Base-by-base conservation (phyloP, 306 rosid genomes). In the Vigna angularis region DNA sequence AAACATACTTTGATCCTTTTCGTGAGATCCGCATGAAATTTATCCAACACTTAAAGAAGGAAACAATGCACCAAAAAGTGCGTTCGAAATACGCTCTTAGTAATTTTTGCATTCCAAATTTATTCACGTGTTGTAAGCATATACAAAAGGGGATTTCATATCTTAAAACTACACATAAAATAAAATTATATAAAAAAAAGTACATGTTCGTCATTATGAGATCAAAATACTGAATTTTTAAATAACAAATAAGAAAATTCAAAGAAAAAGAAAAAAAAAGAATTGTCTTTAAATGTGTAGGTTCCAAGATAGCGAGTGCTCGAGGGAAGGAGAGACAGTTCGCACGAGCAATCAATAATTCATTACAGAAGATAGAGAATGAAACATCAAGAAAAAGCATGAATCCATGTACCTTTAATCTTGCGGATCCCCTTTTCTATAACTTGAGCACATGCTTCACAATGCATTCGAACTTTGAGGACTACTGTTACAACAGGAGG, bases 361-460 rank as follows among this genome's bases (percentile, higher is more conserved):
- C 3, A 73, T 63, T 18, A 26, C 45, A 47, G 56, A 5, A 61
- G 34, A 62, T 36, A 48, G 45, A 59, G 70, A 40, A 42, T 42
- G 47, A 42, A 58, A 58, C 14, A 58, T 13, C 9, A 58, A 58
- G 18, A 61, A 61, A 61, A 62, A 62, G 67, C 13, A 7, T 7
- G 59, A 77, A 47, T 49, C 15, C 64, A 8, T 42, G 70, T 88
- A 95, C 99, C 99, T 90, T 91, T 76, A 62, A 96, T 90, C 90
- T 89, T 91, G 15, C 90, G 85, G 71, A 96, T 93, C 68, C 87
- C 59, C 83, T 83, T 96, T 78, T 87, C 95, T 36, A 96, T 73
- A 82, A 2, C 87, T 85, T 86, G 99, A 83, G 97, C 97, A 76
- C 98, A 96, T 32, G 97, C 97, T 67, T 93, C 97, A 66, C 99